Base-by-base conservation (phyloP, 2,329 filamentous ascomycete species). In the Aspergillus phoenicis region DNA sequence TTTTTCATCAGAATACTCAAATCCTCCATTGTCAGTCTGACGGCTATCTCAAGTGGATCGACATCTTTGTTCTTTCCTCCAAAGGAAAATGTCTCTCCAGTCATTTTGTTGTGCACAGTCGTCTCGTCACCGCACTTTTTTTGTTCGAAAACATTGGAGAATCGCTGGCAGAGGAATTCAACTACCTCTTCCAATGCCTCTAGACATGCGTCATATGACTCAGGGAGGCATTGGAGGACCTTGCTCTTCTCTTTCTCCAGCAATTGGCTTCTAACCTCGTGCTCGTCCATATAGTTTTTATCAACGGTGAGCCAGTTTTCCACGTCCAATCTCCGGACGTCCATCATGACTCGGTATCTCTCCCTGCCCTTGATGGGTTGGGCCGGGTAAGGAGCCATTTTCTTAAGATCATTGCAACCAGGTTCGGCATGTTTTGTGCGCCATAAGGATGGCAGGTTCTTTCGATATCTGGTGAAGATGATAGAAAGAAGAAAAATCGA, bases 21-120 rank as follows among this genome's bases (percentile, higher is more conserved):
- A 62, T 85, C 83, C 66, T 84, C 83, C 78, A 80, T 81, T 1
- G 79, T 78, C 17, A 85, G 70, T 52, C 81, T 74, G 0, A 82
- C 82, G 8, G 80, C 80, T 13, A 81, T 71, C 61, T 84, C 83
- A n/a, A 85, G 69, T 1, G 83, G 80, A 52, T 81, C 76, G 6
- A 74, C 66, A 28, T 71, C 70, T 30, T 71, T 66, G 28, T 70
- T 74, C 2, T 71, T 67, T 3, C 66, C 69, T 1, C 74, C 73
- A 36, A 83, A 70, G 0, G 68, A 62, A 62, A 81, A 83, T 15
- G 70, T 74, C 54, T 84, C 81, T 11, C 72, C 70, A 0, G 78
- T 82, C 51, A 80, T 70, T 36, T 77, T 74, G 60, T 84, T 83
- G 20, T 75, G 68, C 39, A 81, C 72, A 8, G 59, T 75, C 13